Base-by-base conservation (phyloP, 352 stramenopile species). In the Phytophthora quininea region DNA sequence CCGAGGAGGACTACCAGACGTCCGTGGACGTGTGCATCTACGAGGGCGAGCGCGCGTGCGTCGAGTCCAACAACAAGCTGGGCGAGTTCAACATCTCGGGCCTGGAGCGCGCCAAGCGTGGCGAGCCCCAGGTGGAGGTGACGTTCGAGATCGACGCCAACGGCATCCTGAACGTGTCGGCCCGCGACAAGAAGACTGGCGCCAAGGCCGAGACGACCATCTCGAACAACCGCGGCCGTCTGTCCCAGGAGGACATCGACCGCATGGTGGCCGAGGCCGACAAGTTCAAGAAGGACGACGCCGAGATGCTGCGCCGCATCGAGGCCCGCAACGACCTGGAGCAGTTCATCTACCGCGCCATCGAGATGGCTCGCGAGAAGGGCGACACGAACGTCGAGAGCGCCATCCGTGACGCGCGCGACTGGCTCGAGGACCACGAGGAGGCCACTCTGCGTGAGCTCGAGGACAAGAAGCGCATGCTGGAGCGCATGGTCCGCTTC, bases 101-200 rank as follows among this genome's bases (percentile, higher is more conserved):
- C 59, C 71, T 98, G 12, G 78, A 97, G 74, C 84, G 87, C 53
- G 90, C 88, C 45, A 91, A 92, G 63, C 89, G 88, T 35, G 91
- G 92, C 33, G 90, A 97, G 75, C 90, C 92, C 15, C 94, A 98
- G 77, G 85, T 97, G 14, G 89, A 96, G 63, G 87, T 96, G 42
- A 96, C 88, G 51, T 98, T 98, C 67, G 79, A 92, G 56, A 88
- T 98, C 33, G 93, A 98, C 69, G 91, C 92, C 3, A 98, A 98
- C 64, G 93, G 93, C 49, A 97, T 98, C 67, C 72, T 98, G 35
- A 92, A 95, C 74, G 93, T 98, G 33, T 90, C 80, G 48, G 92
- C 92, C 37, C 74, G 82, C 51, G 92, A 98, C 77, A 92, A 96
- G 77, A 87, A 87, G 79, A 91, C 82, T 0, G 81, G 81, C 33